Conservation (phyloP, 225 moss, liverwort and hornwort genomes). For the Physcomitrellopsis africana region DNA sequence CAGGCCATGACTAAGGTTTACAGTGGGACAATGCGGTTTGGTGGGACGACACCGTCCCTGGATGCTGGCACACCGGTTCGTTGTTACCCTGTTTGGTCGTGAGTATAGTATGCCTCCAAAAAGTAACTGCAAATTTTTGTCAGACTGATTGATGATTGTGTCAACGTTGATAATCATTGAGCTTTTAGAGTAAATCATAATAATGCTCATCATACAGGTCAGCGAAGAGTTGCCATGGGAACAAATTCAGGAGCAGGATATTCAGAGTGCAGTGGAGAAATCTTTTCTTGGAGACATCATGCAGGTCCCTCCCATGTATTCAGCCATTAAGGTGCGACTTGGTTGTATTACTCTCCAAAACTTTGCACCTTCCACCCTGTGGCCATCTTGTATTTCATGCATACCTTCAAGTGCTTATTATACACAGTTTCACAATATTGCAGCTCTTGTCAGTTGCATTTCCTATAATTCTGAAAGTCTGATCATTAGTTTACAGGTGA, state of each 20-base stretch:
- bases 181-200: constrained; percentile 4
- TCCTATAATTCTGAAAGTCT: background rate
- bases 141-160: constrained; percentile 4
- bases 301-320: constrained; percentile 69
- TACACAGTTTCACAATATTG: constrained; percentile 17
- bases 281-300: constrained; percentile 61
- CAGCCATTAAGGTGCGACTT: constrained; percentile 62
- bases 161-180: background rate
- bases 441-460: constrained; percentile 12
- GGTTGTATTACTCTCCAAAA: constrained; percentile 17
- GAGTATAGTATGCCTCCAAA: constrained; percentile 2
- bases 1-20: constrained; percentile 96
- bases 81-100: constrained; percentile 37
- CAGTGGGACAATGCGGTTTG: constrained; percentile 87
- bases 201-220: constrained; percentile 55
- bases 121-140: constrained; percentile 14
- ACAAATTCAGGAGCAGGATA: constrained; percentile 69
- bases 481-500: constrained; percentile 48
- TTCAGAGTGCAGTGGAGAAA: constrained; percentile 36
- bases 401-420: background rate
- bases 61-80: constrained; percentile 86
- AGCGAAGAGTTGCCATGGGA: constrained; percentile 78
- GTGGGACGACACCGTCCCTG: constrained; percentile 86
- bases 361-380: background rate
- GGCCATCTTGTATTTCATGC: background rate